Conservation (phyloP, 1,284 basidiomycete genomes). For the Papiliotrema flavescens region DNA sequence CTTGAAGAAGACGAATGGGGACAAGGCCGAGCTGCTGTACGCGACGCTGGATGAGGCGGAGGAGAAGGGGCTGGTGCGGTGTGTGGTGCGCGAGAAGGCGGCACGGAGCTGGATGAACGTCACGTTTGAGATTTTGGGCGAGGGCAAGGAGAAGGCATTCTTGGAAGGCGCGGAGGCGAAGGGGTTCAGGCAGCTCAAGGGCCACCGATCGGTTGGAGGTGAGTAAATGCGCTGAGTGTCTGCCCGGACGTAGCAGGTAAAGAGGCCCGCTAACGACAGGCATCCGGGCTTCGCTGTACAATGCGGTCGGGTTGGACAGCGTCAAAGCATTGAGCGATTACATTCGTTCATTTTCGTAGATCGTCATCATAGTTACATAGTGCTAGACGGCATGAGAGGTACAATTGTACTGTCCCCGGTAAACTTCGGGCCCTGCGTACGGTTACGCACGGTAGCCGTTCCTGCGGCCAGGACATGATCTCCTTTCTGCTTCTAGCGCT, state of each 20-base stretch:
- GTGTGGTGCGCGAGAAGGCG: constrained; percentile 63
- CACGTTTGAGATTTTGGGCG: constrained; percentile 71
- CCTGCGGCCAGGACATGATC: neutral
- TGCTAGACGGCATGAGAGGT: neutral
- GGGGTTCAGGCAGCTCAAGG: constrained; percentile 82
- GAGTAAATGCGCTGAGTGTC: constrained; percentile 34
- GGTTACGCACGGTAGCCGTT: no score
- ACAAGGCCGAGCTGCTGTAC: constrained; percentile 75
- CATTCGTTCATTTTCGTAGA: constrained; percentile 32
- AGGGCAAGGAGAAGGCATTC: constrained; percentile 67
- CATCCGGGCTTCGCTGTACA: constrained; percentile 89
- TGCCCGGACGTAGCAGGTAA: neutral
- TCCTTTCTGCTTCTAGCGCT: neutral
- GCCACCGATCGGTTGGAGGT: constrained; percentile 69
- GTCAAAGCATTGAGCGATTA: constrained; percentile 53
- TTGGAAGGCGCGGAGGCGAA: constrained; percentile 69
- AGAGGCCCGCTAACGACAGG: constrained; percentile 50
- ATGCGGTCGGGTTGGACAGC: constrained; percentile 83
- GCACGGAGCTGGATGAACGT: constrained; percentile 91
- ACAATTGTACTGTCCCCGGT: no score
- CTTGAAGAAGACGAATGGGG: constrained; percentile 64
- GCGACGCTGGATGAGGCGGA: constrained; percentile 66
- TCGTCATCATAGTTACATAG: neutral
- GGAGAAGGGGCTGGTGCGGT: constrained; percentile 61
- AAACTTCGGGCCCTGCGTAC: no score